Conservation (phyloP, 495 filamentous ascomycete genomes). For the Halenospora varia region DNA sequence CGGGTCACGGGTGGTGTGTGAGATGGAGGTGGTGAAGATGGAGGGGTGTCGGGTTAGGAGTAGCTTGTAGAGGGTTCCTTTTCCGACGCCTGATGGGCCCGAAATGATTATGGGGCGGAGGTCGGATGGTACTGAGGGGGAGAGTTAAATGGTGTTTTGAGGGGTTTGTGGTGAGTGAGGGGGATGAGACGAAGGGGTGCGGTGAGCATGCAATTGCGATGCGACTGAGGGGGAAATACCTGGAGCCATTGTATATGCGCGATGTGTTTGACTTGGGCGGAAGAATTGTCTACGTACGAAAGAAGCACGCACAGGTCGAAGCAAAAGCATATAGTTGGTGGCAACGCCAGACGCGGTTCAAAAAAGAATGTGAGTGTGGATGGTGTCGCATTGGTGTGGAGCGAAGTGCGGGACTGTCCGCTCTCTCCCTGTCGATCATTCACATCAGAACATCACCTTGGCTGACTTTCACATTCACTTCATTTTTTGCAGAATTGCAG, state of each 20-base stretch:
- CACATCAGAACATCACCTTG: too few species aligned
- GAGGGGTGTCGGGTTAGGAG: conserved; percentile 64
- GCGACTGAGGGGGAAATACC: conserved; percentile 28
- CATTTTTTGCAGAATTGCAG: too few species aligned
- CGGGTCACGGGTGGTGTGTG: conserved; percentile 79
- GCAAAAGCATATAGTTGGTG: too few species aligned
- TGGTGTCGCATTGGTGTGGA: too few species aligned
- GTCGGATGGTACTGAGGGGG: conserved; percentile 28
- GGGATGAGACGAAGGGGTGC: background rate
- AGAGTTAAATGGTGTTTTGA: conserved; percentile 22
- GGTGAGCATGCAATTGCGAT: too few species aligned
- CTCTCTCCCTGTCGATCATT: too few species aligned
- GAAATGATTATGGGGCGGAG: conserved; percentile 76
- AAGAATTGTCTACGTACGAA: background rate
- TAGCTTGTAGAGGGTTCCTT: conserved; percentile 77
- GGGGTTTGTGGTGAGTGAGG: conserved; percentile 1
- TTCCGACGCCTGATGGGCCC: conserved; percentile 82
- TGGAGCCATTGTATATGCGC: conserved; percentile 39
- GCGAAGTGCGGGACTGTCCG: too few species aligned
- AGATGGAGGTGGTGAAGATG: conserved; percentile 78
- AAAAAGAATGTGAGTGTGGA: too few species aligned
- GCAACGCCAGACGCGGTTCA: too few species aligned
- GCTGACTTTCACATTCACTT: too few species aligned
- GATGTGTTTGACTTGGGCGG: background rate
- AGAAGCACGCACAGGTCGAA: conserved; percentile 6